A percentile compares a stretch with the other conserved stretches of the same genome.
These are phyloP conservation scores for Trifolium pratense DNA, from an alignment of 306 rosid genomes.

Conservation along the genomic window DNA sequence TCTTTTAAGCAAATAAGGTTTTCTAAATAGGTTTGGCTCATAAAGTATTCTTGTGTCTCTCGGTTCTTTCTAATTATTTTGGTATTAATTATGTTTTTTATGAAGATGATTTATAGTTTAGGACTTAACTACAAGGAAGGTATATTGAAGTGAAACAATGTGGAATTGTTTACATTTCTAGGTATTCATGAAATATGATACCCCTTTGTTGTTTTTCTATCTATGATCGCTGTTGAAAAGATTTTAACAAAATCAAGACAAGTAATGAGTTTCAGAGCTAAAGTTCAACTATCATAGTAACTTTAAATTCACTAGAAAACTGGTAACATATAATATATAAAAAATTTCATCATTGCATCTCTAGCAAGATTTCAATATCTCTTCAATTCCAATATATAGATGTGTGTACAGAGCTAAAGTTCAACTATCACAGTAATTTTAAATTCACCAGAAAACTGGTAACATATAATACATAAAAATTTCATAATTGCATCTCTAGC, in stretches of 20 bases:
- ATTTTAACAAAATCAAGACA: background rate
- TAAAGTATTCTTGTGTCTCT: background rate
- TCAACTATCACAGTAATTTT: background rate
- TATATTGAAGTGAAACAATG: slow-evolving; percentile 24
- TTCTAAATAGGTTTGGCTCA: slow-evolving; percentile 3
- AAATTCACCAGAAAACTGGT: background rate
- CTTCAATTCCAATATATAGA: slow-evolving; percentile 40
- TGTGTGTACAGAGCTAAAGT: slow-evolving; percentile 27
- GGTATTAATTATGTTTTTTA: slow-evolving; percentile 19
- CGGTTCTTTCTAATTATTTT: slow-evolving; percentile 11
- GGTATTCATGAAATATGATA: slow-evolving; percentile 35
- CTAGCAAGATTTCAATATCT: slow-evolving; percentile 23
- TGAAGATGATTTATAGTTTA: slow-evolving; percentile 18
- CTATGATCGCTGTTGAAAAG: background rate
- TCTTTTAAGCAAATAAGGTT: background rate
- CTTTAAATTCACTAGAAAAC: background rate
- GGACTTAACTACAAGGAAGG: slow-evolving; percentile 28
- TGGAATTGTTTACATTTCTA: slow-evolving; percentile 31
- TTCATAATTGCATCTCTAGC: slow-evolving; percentile 32
- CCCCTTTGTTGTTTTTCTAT: no score
- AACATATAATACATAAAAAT: slow-evolving; percentile 18
- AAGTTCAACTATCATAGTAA: slow-evolving; percentile 10
- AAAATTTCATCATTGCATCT: slow-evolving; percentile 31
- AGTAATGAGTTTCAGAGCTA: slow-evolving; percentile 3
- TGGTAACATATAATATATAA: slow-evolving; percentile 8